Evolutionary conservation across 495 filamentous ascomycete species (phyloP), one percentile per base, ranked within the genome.

Genomic region (Annulohypoxylon moriforme): DNA sequence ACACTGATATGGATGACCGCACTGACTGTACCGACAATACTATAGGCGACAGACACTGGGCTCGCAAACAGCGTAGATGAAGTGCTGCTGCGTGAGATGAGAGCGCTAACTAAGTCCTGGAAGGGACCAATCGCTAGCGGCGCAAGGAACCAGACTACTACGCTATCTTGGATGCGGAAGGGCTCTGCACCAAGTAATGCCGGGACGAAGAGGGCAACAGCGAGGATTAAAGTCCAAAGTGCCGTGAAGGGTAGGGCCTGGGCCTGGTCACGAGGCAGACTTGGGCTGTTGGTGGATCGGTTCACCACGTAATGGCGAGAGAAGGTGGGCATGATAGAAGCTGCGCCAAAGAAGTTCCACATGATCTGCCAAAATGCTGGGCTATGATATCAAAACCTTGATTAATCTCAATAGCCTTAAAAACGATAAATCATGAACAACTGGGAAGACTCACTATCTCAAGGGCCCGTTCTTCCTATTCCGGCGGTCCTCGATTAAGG

Each of bases 261-360:
- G 1, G 67, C 67, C 34, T 70, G 53, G 14, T 70, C 47, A 25
- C 8, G 18, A 13, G 67, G 61, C 47, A 70, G 18, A 18, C 27
- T 27, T 0, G 67, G 67, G 4, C 61, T 60, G 27, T 53, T 55
- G 1, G 44, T 27, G 11, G 55, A 25, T 18, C 53, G 52, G 3
- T 58, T 49, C 52, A 44, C 52, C 13, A 70, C 55, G 11, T 70
- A 70, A 8, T 64, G 34, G n/a, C 60, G 60, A 1, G 55, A 64
- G 55, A 53, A 70, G 10, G 31, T 49, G 3, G 60, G 55, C 14
- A 70, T 13, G 3, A 56, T 18, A 4, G 67, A 64, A 3, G 60
- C 67, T 2, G 60, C 67, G 11, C 68, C 68, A 56, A 52, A 71
- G 27, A 53, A 71, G 47, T 49, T 58, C 61, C 68, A 66, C 56